Evolutionary conservation across 2,329 filamentous ascomycete species (phyloP), one percentile per base, ranked within the genome.

Genomic region (Ceratocystis smalleyi): DNA sequence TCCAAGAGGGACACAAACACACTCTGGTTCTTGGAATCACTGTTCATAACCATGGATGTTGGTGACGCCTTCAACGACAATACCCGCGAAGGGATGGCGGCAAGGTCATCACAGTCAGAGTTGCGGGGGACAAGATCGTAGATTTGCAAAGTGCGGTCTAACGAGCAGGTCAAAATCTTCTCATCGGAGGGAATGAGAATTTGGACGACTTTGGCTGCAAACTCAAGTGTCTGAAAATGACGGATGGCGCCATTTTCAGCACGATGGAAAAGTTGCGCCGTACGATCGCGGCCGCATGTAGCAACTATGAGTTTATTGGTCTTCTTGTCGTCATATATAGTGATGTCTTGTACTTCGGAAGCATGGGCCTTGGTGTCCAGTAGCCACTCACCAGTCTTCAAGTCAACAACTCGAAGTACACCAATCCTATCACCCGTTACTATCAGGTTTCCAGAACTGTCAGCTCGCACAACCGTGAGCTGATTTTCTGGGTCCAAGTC

Each of bases 191-290:
- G 90, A 7, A 91, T 79, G 32, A 96, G 76, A 32, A 79, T 79
- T 71, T 86, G 85, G 64, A 82, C 86, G 19, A 99, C 91, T 68
- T 89, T 88, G 24, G 91, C 89, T 35, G 91, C 85, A 73, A 97
- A 95, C 69, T 99, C 92, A 64, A 97, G 82, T 0, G 94, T 99
- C 73, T 99, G 94, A 62, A 96, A 82, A 65, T 96, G 82, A 65
- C 88, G 82, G 73, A 95, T 87, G 2, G 74, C 75, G 1, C 83
- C 80, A 12, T 74, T 77, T 1, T 76, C 75, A 22, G 59, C 43
- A 30, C 79, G 78, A 67, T 83, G 79, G 72, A 96, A 97, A n/a
- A 99, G 77, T 72, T 99, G 94, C 0, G 92, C 83, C n/a, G 88
- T 96, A 61, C 94, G 86, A 74, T 99, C 94, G 68, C 94, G 82